These are phyloP conservation scores for Cornus kousa DNA, from an alignment of 148 eudicot species.

Conservation along the genomic window DNA sequence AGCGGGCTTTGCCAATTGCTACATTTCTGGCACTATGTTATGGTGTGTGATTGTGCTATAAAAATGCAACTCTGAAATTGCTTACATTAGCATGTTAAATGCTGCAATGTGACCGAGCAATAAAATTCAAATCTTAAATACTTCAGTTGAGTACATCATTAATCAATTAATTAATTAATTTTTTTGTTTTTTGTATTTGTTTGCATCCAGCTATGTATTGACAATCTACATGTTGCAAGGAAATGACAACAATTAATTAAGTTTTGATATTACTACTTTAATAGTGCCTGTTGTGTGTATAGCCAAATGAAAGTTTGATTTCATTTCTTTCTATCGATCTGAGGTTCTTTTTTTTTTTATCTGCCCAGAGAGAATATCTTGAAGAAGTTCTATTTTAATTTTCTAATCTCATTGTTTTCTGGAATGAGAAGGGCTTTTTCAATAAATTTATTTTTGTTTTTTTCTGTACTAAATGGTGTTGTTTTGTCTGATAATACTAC, in stretches of 20 bases:
- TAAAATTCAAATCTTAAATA: neutral
- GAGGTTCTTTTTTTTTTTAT: neutral
- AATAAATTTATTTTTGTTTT: neutral
- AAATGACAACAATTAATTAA: neutral
- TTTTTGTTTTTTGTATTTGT: too few species aligned
- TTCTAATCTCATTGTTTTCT: neutral
- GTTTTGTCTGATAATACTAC: conserved; percentile 11
- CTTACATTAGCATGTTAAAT: too few species aligned
- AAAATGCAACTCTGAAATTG: too few species aligned
- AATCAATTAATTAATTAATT: too few species aligned
- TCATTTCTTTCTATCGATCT: neutral
- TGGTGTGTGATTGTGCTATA: too few species aligned
- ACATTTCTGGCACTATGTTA: too few species aligned
- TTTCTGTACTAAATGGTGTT: conserved; percentile 5
- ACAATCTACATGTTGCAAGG: neutral
- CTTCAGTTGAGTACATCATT: too few species aligned
- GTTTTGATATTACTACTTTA: neutral
- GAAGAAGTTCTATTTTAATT: neutral
- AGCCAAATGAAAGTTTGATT: neutral
- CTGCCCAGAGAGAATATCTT: neutral
- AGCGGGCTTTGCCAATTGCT: too few species aligned
- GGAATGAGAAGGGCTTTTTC: too few species aligned
- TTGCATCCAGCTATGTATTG: too few species aligned
- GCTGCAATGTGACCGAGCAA: neutral
- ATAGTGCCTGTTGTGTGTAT: neutral